Conservation (phyloP, 176 grass and related monocot species). For the Tuctoria greenei region DNA sequence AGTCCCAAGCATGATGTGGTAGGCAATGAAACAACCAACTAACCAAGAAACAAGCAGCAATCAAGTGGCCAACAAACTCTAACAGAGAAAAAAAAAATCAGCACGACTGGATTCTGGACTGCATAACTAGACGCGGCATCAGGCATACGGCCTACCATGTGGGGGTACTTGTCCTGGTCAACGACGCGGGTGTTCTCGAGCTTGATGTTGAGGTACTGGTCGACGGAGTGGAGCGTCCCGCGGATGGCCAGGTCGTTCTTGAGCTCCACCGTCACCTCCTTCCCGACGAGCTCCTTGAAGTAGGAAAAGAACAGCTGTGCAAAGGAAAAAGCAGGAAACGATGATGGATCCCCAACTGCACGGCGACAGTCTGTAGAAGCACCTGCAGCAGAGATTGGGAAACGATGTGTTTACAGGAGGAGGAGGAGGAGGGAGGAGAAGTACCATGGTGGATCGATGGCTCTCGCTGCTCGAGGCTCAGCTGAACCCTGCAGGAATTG, state of each 20-base stretch:
- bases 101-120: neutral
- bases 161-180: slow-evolving; percentile 87
- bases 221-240: slow-evolving; percentile 87
- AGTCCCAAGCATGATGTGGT: neutral
- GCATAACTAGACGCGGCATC: neutral
- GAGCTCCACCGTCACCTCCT: slow-evolving; percentile 92
- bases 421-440: neutral
- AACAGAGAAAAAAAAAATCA: neutral
- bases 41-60: neutral
- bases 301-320: slow-evolving; percentile 91
- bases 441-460: slow-evolving; percentile 32
- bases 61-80: neutral
- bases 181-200: slow-evolving; percentile 92
- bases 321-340: neutral
- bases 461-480: neutral
- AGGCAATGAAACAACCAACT: neutral
- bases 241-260: slow-evolving; percentile 95
- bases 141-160: slow-evolving; percentile 85
- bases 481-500: neutral
- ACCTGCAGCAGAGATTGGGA: neutral
- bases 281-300: slow-evolving; percentile 96
- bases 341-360: neutral
- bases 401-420: no score
- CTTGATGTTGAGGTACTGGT: slow-evolving; percentile 98
- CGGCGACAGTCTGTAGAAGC: neutral